Percentiles rank a stretch among this genome's conserved stretches.
Conservation (phyloP, 192 early-diverging fungal species). For the Spizellomyces punctatus region DNA sequence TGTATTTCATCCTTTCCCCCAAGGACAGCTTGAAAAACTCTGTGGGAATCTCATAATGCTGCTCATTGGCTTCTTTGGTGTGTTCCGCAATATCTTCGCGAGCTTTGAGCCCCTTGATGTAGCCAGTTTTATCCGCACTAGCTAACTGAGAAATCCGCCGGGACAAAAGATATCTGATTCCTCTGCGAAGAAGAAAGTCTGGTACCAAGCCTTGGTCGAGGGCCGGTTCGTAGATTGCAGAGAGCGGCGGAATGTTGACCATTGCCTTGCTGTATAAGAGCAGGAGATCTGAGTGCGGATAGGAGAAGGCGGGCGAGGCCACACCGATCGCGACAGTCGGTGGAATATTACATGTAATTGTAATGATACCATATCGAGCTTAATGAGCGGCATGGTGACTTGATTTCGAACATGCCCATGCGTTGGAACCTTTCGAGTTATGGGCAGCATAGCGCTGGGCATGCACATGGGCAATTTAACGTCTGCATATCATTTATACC, state of each 20-base stretch:
- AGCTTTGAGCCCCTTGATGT: constrained; percentile 44
- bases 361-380: too few relatives aligned
- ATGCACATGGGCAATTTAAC: too few relatives aligned
- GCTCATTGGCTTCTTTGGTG: constrained; percentile 71
- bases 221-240: constrained; percentile 12
- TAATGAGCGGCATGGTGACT: too few relatives aligned
- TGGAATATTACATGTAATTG: too few relatives aligned
- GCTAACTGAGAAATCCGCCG: constrained; percentile 23
- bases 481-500: too few relatives aligned
- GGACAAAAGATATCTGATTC: constrained; percentile 45
- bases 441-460: too few relatives aligned
- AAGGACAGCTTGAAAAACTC: constrained; percentile 56
- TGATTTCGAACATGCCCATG: too few relatives aligned
- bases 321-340: too few relatives aligned
- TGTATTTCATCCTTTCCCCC: constrained; percentile 63
- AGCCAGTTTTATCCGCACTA: constrained; percentile 36
- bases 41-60: constrained; percentile 71
- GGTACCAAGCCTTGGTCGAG: constrained; percentile 36
- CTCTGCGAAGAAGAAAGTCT: constrained; percentile 53
- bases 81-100: constrained; percentile 50
- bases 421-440: too few relatives aligned
- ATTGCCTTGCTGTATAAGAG: not conserved
- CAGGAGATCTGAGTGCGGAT: too few relatives aligned
- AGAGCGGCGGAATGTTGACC: not conserved
- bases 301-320: too few relatives aligned